These are phyloP conservation scores for Scytalidium sp. DNA, from an alignment of 2,329 filamentous ascomycete species.

Conservation along the genomic window DNA sequence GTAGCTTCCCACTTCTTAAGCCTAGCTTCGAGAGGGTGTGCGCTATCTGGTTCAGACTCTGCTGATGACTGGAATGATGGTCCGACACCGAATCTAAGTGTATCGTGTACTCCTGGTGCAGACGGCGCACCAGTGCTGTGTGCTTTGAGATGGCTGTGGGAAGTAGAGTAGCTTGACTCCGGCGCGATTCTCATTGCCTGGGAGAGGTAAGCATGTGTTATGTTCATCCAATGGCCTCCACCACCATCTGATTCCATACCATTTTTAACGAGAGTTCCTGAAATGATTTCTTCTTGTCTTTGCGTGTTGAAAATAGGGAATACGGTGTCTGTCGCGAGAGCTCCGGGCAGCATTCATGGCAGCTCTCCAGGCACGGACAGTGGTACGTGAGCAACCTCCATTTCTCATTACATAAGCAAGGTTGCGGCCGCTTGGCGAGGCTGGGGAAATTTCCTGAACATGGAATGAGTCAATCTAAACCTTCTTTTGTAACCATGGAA, in stretches of 20 bases:
- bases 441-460: not conserved
- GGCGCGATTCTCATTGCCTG: constrained; percentile 91
- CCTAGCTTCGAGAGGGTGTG: constrained; percentile 89
- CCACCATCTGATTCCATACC: no score
- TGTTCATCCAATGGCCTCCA: no score
- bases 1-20: constrained; percentile 88
- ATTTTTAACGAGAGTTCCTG: no score
- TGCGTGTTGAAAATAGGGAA: not conserved
- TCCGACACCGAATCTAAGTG: constrained; percentile 78
- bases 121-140: constrained; percentile 75
- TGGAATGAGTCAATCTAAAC: constrained; percentile 7
- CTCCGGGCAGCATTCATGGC: constrained; percentile 6
- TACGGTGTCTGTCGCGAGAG: constrained; percentile 2
- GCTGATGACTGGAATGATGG: constrained; percentile 47
- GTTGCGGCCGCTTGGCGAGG: not conserved
- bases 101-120: constrained; percentile 90
- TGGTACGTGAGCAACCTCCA: not conserved
- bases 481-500: not conserved
- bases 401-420: not conserved
- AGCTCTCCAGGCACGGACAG: constrained; percentile 19
- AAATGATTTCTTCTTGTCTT: not conserved
- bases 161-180: constrained; percentile 59
- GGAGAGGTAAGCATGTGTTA: constrained; percentile 6
- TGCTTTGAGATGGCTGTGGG: constrained; percentile 58
- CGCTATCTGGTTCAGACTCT: constrained; percentile 45